Percentiles rank a stretch among this genome's conserved stretches.
phyloP scores from a whole-genome alignment of 805 yeast genomes.

The Zygoascus bituminiphila region DNA sequence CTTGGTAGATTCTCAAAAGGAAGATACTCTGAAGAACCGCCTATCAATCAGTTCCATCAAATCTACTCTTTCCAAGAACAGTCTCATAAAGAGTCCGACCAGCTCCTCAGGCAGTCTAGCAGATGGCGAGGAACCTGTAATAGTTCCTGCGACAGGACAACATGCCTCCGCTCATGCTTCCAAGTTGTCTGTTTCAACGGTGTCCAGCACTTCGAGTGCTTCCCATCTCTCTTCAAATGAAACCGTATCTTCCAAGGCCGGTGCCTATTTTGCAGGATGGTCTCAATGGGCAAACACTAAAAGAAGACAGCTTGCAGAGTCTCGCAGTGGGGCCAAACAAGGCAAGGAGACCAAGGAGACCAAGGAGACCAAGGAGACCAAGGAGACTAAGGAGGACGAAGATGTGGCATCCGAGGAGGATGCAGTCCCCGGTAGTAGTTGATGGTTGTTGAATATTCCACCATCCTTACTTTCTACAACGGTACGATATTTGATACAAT shows the following conservation, averaged over 20 bases:
- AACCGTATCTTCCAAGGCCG: neutral
- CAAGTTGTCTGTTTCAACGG: neutral
- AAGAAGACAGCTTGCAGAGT: slow-evolving; percentile 5
- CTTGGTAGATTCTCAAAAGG: neutral
- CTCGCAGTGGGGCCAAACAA: too few relatives aligned
- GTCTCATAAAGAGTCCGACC: neutral
- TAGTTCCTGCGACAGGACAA: neutral
- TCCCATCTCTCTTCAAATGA: neutral
- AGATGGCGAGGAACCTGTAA: neutral
- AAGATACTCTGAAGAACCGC: neutral
- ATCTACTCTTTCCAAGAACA: neutral
- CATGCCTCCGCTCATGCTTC: neutral
- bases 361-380: neutral
- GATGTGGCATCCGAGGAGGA: too few relatives aligned
- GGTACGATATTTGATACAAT: too few relatives aligned
- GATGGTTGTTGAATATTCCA: too few relatives aligned
- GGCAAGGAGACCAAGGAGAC: neutral
- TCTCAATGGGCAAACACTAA: slow-evolving; percentile 14
- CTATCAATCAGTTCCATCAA: neutral
- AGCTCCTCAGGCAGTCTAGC: neutral
- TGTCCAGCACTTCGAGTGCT: neutral
- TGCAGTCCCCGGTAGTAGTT: too few relatives aligned
- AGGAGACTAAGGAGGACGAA: neutral
- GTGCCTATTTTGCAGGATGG: slow-evolving; percentile 15
- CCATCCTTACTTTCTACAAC: too few relatives aligned